phyloP scores from a whole-genome alignment of 495 filamentous ascomycete species.

The Penicillium silybi region DNA sequence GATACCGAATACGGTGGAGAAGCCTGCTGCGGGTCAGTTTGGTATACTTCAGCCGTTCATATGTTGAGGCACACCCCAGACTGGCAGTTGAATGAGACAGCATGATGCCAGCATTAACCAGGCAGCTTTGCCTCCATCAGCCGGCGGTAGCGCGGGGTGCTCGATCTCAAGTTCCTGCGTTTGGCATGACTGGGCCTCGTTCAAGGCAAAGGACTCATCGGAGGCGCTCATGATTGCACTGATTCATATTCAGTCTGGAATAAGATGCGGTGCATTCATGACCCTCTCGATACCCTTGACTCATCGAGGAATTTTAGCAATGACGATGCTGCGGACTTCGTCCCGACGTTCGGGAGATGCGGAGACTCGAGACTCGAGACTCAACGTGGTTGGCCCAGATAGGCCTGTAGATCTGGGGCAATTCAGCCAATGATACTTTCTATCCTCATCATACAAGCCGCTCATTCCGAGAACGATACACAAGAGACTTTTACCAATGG shows the following conservation, averaged over 20 bases:
- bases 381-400: too few relatives aligned
- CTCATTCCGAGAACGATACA: too few relatives aligned
- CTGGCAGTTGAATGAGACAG: constrained; percentile 58
- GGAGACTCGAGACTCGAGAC: too few relatives aligned
- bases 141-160: constrained; percentile 44
- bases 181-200: not conserved
- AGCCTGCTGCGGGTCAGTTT: constrained; percentile 29
- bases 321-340: constrained; percentile 1
- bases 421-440: not conserved
- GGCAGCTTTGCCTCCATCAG: constrained; percentile 58
- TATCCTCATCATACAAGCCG: too few relatives aligned
- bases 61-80: constrained; percentile 54
- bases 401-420: too few relatives aligned
- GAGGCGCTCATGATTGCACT: constrained; percentile 6
- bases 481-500: too few relatives aligned
- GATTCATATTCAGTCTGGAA: not conserved
- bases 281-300: not conserved
- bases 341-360: not conserved
- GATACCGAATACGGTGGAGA: constrained; percentile 49
- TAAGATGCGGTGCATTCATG: not conserved
- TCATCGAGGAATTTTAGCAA: not conserved
- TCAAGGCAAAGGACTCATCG: constrained; percentile 3
- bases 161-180: constrained; percentile 26
- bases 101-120: constrained; percentile 60
- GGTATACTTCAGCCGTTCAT: not conserved